Conservation (phyloP, 2,329 filamentous ascomycete species). For the Arthrobotrys megalospora region DNA sequence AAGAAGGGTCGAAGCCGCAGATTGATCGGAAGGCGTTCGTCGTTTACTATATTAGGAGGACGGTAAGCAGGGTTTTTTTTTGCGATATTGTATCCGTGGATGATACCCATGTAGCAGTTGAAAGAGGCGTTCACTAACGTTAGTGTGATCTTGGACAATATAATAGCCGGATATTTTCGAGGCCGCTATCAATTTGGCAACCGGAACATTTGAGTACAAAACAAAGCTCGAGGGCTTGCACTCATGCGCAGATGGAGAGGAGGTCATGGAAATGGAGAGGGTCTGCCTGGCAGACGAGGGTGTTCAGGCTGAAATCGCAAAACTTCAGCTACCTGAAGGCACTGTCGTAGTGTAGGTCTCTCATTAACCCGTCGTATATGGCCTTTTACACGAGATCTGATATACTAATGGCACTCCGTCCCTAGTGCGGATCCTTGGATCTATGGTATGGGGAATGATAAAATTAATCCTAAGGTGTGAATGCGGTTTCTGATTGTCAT, state of each 20-base stretch:
- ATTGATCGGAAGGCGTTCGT: slow-evolving; percentile 72
- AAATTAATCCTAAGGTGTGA: neutral
- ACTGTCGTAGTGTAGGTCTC: slow-evolving; percentile 70
- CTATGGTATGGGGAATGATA: slow-evolving; percentile 69
- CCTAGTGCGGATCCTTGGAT: slow-evolving; percentile 75
- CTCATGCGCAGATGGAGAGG: slow-evolving; percentile 74
- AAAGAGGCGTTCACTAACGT: neutral
- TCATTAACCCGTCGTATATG: too few species aligned
- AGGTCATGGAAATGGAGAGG: slow-evolving; percentile 74
- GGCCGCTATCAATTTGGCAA: slow-evolving; percentile 70
- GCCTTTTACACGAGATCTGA: too few species aligned
- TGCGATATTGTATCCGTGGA: neutral
- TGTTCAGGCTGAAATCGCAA: slow-evolving; percentile 75
- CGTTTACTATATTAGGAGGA: slow-evolving; percentile 75
- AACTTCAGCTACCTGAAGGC: slow-evolving; percentile 75
- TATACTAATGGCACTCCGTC: neutral
- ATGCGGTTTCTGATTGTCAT: neutral
- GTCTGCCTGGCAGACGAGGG: slow-evolving; percentile 72
- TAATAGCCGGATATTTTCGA: slow-evolving; percentile 55
- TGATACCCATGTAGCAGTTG: neutral
- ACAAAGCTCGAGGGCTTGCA: slow-evolving; percentile 74
- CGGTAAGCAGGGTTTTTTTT: slow-evolving; percentile 68
- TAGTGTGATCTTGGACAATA: neutral
- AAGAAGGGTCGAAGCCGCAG: slow-evolving; percentile 66
- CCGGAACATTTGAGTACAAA: slow-evolving; percentile 72